Evolutionary conservation across 2,329 filamentous ascomycete species (phyloP).

Genomic region (Botrytis cinerea): DNA sequence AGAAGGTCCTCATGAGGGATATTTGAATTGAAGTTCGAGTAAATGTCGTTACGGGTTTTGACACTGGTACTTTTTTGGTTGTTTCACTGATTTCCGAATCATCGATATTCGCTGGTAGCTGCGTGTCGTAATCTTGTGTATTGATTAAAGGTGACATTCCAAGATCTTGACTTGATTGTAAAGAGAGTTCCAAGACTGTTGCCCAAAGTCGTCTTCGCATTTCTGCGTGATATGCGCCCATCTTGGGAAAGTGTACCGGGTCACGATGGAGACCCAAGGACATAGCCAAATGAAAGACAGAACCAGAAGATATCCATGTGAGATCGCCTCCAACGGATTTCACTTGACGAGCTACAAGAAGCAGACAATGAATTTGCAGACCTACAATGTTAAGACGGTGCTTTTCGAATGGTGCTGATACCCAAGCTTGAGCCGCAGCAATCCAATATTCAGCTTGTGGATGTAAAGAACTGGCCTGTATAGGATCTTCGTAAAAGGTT

Average conservation of each 20-base stretch:
- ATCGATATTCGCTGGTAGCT: conserved; percentile 52
- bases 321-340: conserved; percentile 52
- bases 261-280: conserved; percentile 60
- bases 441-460: conserved; percentile 29
- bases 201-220: conserved; percentile 58
- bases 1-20: conserved; percentile 48
- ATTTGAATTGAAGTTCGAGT: conserved; percentile 55
- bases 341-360: conserved; percentile 52
- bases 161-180: conserved; percentile 54
- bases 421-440: conserved; percentile 29
- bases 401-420: conserved; percentile 45
- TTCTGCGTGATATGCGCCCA: conserved; percentile 52
- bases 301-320: conserved; percentile 53
- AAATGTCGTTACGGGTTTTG: conserved; percentile 38
- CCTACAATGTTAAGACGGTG: conserved; percentile 49
- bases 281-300: conserved; percentile 54
- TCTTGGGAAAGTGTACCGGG: conserved; percentile 51
- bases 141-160: conserved; percentile 53
- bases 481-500: conserved; percentile 27
- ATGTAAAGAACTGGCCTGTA: conserved; percentile 11
- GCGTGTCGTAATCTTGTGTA: conserved; percentile 51
- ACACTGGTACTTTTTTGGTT: conserved; percentile 30
- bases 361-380: conserved; percentile 55
- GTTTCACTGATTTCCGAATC: conserved; percentile 52
- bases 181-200: conserved; percentile 54